Conservation (phyloP, 2,329 filamentous ascomycete species). For the Botrytis paeoniae region DNA sequence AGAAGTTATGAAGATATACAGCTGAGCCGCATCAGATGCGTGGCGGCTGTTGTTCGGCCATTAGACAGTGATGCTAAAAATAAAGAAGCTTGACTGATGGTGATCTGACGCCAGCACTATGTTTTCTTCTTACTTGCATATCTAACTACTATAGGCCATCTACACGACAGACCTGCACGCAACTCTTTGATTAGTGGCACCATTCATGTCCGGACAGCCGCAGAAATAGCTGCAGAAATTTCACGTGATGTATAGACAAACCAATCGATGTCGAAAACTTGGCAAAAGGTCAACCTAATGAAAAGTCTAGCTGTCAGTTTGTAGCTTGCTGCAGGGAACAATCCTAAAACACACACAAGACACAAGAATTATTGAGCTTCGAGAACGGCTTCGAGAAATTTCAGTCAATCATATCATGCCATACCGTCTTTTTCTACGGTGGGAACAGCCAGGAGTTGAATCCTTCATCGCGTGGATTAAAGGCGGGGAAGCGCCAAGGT, state of each 20-base stretch:
- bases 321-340: not conserved
- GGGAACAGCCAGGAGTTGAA: not conserved
- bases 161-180: not conserved
- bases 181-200: not conserved
- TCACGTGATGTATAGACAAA: not conserved
- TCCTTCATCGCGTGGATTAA: not conserved
- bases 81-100: not conserved
- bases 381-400: not conserved
- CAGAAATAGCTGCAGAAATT: not conserved
- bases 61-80: not conserved
- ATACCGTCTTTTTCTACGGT: not conserved
- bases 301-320: not conserved
- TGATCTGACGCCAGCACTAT: not conserved
- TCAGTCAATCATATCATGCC: not conserved
- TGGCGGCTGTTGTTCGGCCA: not conserved
- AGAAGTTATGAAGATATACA: not conserved
- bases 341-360: not conserved
- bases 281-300: not conserved
- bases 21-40: not conserved
- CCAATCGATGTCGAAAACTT: not conserved
- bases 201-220: not conserved
- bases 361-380: not conserved
- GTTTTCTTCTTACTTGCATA: not conserved
- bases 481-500: not conserved
- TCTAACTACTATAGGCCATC: not conserved